Percentiles rank a stretch among this genome's conserved stretches.
Evolutionary conservation across 2,329 filamentous ascomycete genomes (phyloP).

Genomic region (Dactylellina leptospora): DNA sequence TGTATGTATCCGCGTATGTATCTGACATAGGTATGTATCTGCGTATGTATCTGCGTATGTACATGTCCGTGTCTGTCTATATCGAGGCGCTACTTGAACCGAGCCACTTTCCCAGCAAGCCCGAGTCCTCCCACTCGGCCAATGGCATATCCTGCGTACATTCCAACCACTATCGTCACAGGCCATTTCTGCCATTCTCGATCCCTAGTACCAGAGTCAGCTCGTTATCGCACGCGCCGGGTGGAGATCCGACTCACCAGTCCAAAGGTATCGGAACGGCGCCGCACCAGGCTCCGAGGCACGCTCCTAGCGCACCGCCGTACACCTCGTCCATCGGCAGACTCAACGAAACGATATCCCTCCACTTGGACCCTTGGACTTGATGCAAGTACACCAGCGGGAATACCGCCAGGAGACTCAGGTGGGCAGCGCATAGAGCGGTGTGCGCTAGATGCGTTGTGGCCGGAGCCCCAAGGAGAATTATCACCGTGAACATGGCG

Average conservation of each 20-base stretch:
- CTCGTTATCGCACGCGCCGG: not conserved
- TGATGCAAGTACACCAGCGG: constrained; percentile 88
- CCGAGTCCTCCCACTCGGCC: constrained; percentile 71
- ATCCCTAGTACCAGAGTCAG: constrained; percentile 66
- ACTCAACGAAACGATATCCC: constrained; percentile 72
- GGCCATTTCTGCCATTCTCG: constrained; percentile 99
- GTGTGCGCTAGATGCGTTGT: constrained; percentile 83
- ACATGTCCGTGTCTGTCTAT: no score
- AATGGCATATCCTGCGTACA: constrained; percentile 78
- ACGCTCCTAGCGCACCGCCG: constrained; percentile 79
- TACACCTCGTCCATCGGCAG: constrained; percentile 84
- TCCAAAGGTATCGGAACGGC: constrained; percentile 95
- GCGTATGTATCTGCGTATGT: no score
- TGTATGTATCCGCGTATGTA: no score
- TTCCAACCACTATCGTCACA: constrained; percentile 84
- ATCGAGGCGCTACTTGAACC: constrained; percentile 21
- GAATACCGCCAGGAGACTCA: constrained; percentile 79
- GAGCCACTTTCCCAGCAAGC: constrained; percentile 61
- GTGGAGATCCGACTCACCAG: constrained; percentile 68
- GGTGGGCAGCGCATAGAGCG: constrained; percentile 79
- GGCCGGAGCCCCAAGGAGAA: constrained; percentile 91
- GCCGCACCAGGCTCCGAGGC: constrained; percentile 87
- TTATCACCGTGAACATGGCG: constrained; percentile 69
- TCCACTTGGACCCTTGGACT: constrained; percentile 76
- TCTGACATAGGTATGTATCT: no score